A percentile compares a stretch with the other conserved stretches of the same genome.
phyloP scores from a whole-genome alignment of 306 rosid genomes.

The Chamaecrista fasciculata region DNA sequence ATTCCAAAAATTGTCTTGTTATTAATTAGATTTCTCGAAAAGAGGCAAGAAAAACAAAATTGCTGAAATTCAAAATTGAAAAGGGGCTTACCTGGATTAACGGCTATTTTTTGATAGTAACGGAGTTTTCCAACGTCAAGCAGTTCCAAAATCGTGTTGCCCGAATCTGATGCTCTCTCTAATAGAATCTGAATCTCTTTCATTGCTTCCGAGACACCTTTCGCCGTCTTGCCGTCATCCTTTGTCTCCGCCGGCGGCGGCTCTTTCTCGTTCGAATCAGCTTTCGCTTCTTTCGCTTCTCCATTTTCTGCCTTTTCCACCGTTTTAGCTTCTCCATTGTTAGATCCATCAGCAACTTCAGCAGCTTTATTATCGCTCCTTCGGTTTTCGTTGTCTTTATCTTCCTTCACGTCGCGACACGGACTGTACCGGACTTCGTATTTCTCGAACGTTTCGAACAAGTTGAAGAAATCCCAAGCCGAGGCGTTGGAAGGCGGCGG shows the following conservation, averaged over 20 bases:
- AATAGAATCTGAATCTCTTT: conserved; percentile 60
- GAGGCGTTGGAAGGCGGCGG: conserved; percentile 64
- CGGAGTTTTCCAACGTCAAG: conserved; percentile 50
- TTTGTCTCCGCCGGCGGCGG: not conserved
- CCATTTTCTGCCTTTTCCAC: conserved; percentile 15
- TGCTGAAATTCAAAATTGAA: not conserved
- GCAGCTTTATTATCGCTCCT: not conserved
- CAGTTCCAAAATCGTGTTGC: conserved; percentile 49
- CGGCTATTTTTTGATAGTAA: conserved; percentile 42
- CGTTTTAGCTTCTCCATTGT: not conserved
- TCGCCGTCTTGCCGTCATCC: conserved; percentile 18
- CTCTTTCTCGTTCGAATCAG: conserved; percentile 28
- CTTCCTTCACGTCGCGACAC: not conserved
- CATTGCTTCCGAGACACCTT: conserved; percentile 46
- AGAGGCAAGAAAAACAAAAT: not conserved
- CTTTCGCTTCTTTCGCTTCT: conserved; percentile 12
- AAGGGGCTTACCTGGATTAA: conserved; percentile 45
- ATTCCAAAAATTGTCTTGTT: not conserved
- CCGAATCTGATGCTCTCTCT: conserved; percentile 65
- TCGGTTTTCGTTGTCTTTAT: conserved; percentile 23
- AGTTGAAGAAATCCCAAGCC: conserved; percentile 78
- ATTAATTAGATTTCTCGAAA: not conserved
- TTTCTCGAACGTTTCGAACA: conserved; percentile 72
- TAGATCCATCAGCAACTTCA: not conserved
- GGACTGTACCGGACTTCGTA: conserved; percentile 47